A percentile compares a stretch with the other conserved stretches of the same genome.
phyloP scores from a whole-genome alignment of 495 filamentous ascomycete species.

The Aspergillus avenaceus region DNA sequence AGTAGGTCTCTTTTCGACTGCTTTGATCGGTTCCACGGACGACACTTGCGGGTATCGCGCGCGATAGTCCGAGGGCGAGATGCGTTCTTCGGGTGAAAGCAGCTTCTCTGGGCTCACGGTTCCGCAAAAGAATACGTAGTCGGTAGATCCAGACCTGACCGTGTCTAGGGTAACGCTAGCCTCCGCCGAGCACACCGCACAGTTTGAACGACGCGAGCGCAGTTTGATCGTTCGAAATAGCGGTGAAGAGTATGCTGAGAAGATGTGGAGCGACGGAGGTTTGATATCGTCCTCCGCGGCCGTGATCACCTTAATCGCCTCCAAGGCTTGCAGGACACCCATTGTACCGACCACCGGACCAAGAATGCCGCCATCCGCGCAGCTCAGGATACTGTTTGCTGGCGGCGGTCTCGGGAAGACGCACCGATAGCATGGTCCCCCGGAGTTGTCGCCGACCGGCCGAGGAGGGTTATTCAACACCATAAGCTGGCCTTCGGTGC shows the following conservation, averaged over 20 bases:
- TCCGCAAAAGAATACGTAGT: slow-evolving; percentile 82
- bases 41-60: slow-evolving; percentile 10
- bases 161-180: slow-evolving; percentile 58
- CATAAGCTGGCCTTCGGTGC: slow-evolving; percentile 85
- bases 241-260: slow-evolving; percentile 65
- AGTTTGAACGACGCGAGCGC: slow-evolving; percentile 59
- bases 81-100: slow-evolving; percentile 56
- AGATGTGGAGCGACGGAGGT: slow-evolving; percentile 56
- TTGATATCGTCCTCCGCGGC: slow-evolving; percentile 13
- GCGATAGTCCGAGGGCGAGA: slow-evolving; percentile 54
- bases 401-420: slow-evolving; percentile 87
- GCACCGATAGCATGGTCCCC: slow-evolving; percentile 88
- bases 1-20: slow-evolving; percentile 32
- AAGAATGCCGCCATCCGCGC: slow-evolving; percentile 87
- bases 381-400: slow-evolving; percentile 68
- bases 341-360: slow-evolving; percentile 92
- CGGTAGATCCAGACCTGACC: slow-evolving; percentile 58
- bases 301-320: slow-evolving; percentile 79
- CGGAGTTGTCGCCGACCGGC: slow-evolving; percentile 41
- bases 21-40: not conserved
- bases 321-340: slow-evolving; percentile 87
- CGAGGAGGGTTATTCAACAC: slow-evolving; percentile 58
- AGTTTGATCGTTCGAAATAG: slow-evolving; percentile 73
- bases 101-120: slow-evolving; percentile 41
- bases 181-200: slow-evolving; percentile 67